Percentiles rank a stretch among this genome's conserved stretches.
Conservation (phyloP, 768 basidiomycete genomes). For the Boletus tylopilopsis region DNA sequence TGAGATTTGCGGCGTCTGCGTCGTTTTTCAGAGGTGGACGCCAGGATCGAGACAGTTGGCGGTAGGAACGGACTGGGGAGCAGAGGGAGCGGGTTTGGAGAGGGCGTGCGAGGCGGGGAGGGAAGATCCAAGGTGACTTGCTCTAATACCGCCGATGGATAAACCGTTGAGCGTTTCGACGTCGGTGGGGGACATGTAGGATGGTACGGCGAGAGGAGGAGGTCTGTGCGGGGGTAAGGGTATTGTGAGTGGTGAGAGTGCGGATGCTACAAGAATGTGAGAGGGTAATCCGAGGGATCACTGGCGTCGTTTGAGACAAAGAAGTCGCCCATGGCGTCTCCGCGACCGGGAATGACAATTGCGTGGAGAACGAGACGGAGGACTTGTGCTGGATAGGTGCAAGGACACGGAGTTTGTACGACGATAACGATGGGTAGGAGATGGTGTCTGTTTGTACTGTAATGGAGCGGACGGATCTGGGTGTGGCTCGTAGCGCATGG, state of each 20-base stretch:
- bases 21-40: conserved; percentile 72
- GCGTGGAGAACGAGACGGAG: conserved; percentile 49
- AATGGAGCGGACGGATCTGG: conserved; percentile 29
- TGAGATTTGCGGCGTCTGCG: conserved; percentile 79
- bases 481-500: conserved; percentile 48
- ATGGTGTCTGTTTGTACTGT: conserved; percentile 26
- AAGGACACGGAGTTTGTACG: conserved; percentile 59
- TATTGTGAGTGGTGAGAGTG: conserved; percentile 24
- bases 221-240: conserved; percentile 23
- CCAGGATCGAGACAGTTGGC: conserved; percentile 17
- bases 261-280: conserved; percentile 30
- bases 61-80: conserved; percentile 1
- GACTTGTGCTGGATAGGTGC: conserved; percentile 48
- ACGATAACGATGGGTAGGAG: conserved; percentile 43
- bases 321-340: conserved; percentile 29
- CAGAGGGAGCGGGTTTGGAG: conserved; percentile 12
- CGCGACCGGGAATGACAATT: conserved; percentile 63
- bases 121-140: conserved; percentile 22
- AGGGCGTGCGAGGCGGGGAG: conserved; percentile 12
- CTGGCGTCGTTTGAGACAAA: conserved; percentile 27
- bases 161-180: conserved; percentile 21
- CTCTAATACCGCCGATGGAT: conserved; percentile 13
- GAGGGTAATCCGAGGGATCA: conserved; percentile 35
- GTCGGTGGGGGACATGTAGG: conserved; percentile 26
- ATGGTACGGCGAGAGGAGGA: conserved; percentile 32